A percentile compares a stretch with the other conserved stretches of the same genome.
Evolutionary conservation across 495 filamentous ascomycete genomes (phyloP).

Genomic region (Cladorrhinum samala): DNA sequence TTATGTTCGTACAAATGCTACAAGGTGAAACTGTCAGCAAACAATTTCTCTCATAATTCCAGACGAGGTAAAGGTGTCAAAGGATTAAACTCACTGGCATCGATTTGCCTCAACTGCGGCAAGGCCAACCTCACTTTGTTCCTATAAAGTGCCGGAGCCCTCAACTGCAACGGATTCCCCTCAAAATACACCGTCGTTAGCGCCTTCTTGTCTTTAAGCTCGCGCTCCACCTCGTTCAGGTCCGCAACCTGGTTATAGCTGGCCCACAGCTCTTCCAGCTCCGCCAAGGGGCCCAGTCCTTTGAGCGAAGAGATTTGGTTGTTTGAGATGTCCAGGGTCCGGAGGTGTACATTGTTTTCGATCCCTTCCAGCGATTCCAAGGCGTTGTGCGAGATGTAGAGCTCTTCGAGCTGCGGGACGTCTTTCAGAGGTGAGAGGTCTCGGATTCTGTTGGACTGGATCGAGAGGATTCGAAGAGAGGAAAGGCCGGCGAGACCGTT

Average conservation of each 20-base stretch:
- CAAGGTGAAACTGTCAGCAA: conserved; percentile 15
- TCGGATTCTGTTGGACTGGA: conserved; percentile 94
- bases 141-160: conserved; percentile 70
- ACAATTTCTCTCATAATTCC: no score
- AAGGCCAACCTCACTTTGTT: conserved; percentile 87
- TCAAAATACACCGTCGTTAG: conserved; percentile 96
- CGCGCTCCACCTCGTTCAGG: conserved; percentile 77
- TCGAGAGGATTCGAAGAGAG: conserved; percentile 83
- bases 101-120: conserved; percentile 85
- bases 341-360: conserved; percentile 61
- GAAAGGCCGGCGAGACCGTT: conserved; percentile 63
- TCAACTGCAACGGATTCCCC: conserved; percentile 82
- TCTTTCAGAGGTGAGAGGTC: conserved; percentile 65
- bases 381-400: conserved; percentile 98
- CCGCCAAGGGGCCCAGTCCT: conserved; percentile 59
- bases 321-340: conserved; percentile 82
- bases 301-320: conserved; percentile 74
- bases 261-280: conserved; percentile 90
- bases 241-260: conserved; percentile 76
- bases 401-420: conserved; percentile 79
- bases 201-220: conserved; percentile 68
- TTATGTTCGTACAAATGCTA: conserved; percentile 34
- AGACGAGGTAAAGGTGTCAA: no score
- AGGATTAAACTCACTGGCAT: conserved; percentile 93
- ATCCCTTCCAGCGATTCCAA: conserved; percentile 72